Conservation (phyloP, 2,329 filamentous ascomycete species). For the Juglanconis juglandina region DNA sequence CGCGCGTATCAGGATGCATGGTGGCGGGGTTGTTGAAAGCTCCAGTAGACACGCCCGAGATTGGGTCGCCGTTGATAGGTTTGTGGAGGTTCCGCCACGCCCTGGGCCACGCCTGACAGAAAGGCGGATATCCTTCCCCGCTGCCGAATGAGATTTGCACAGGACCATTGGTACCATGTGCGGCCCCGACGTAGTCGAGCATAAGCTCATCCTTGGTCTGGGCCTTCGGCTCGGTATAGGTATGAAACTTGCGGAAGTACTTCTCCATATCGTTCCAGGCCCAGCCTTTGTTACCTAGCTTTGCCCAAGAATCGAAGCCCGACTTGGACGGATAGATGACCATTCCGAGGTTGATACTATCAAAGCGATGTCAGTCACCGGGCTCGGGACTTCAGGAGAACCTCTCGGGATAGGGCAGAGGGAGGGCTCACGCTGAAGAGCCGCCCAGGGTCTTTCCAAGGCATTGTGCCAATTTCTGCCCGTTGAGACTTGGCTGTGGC, state of each 20-base stretch:
- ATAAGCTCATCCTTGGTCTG: slow-evolving; percentile 26
- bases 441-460: slow-evolving; percentile 7
- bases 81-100: slow-evolving; percentile 28
- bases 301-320: slow-evolving; percentile 27
- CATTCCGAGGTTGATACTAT: slow-evolving; percentile 26
- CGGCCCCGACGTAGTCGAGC: slow-evolving; percentile 29
- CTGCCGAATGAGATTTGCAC: slow-evolving; percentile 32
- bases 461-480: not conserved
- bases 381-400: too few species aligned
- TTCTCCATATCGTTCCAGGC: slow-evolving; percentile 26
- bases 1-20: slow-evolving; percentile 16
- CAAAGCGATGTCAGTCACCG: not conserved
- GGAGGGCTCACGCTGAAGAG: slow-evolving; percentile 5
- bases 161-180: slow-evolving; percentile 30
- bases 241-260: slow-evolving; percentile 34
- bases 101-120: slow-evolving; percentile 35
- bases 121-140: slow-evolving; percentile 29
- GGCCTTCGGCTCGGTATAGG: slow-evolving; percentile 25
- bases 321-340: slow-evolving; percentile 25
- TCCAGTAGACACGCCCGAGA: slow-evolving; percentile 4
- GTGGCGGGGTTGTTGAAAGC: slow-evolving; percentile 15
- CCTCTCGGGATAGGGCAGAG: too few species aligned
- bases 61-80: slow-evolving; percentile 10
- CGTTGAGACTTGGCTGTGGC: slow-evolving; percentile 25
- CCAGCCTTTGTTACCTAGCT: slow-evolving; percentile 27